Evolutionary conservation across 768 basidiomycete species (phyloP), one percentile per base, ranked within the genome.

Genomic region (Leccinum longicurvipes): DNA sequence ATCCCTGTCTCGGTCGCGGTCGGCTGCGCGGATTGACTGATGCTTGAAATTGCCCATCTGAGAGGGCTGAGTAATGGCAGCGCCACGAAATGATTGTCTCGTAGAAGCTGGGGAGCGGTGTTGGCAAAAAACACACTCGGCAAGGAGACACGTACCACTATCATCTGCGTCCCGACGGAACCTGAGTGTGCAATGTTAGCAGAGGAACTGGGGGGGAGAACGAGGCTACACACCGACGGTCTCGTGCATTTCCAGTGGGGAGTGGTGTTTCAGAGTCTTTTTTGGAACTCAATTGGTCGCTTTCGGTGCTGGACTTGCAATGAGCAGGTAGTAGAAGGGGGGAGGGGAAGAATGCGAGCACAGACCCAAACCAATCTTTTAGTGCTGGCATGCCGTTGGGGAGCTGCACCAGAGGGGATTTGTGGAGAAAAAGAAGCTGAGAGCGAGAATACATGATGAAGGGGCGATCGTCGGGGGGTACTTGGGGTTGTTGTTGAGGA

Each of bases 31-130:
- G 62, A 87, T 73, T 11, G 91, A 90, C 62, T 93, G 91, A 65
- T 93, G 91, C 67, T 91, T 89, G 72, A 93, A 93, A 67, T 91
- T 92, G 47, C 91, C 91, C 91, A 93, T 93, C 74, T 93, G 91
- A 32, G 91, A 90, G 25, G 90, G 89, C 63, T 93, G 91, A 24
- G 88, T 82, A 48, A 88, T 63, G 24, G 72, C 60, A 14, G 72
- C 77, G 12, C 89, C 80, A 28, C 89, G 83, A 66, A 91, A 92
- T 7, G 84, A 79, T 24, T 87, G 81, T 55, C 91, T 80, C 11
- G 82, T 65, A 45, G 83, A 71, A 51, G 78, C 71, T 72, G 85
- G 82, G 81, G 42, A 32, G 47, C 24, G 34, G 25, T 2, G 36
- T 66, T 28, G 58, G 53, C 39, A 48, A 48, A 31, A 28, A 47